Evolutionary conservation across 2,329 filamentous ascomycete genomes (phyloP).

Genomic region (Cladosporium sp.): DNA sequence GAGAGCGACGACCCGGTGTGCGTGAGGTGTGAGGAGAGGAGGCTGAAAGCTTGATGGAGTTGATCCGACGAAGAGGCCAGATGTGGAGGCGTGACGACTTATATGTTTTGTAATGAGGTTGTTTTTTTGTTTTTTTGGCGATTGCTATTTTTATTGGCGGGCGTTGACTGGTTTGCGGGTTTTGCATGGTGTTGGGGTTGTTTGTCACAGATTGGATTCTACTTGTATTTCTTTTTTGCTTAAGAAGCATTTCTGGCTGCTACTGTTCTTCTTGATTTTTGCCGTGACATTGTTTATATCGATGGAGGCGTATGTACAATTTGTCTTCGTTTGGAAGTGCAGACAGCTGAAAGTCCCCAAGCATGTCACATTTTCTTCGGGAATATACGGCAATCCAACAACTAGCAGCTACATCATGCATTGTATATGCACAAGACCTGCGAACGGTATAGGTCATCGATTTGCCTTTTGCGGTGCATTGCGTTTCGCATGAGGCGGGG

Average conservation of each 20-base stretch:
- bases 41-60: conserved; percentile 58
- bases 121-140: background rate
- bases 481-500: background rate
- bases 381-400: background rate
- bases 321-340: background rate
- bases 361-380: background rate
- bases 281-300: background rate
- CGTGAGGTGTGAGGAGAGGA: conserved; percentile 62
- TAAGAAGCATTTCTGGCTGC: background rate
- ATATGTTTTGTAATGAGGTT: background rate
- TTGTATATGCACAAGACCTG: background rate
- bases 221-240: background rate
- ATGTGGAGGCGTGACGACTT: background rate
- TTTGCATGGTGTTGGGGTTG: background rate
- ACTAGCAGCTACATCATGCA: background rate
- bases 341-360: background rate
- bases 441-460: background rate
- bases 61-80: background rate
- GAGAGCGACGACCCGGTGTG: conserved; percentile 62
- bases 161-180: background rate
- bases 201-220: background rate
- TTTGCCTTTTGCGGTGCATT: background rate
- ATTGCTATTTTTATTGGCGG: background rate
- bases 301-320: background rate
- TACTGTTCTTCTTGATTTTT: background rate